A percentile compares a stretch with the other conserved stretches of the same genome.
Conservation (phyloP, 2,329 filamentous ascomycete genomes). For the Pseudocercospora cruenta region DNA sequence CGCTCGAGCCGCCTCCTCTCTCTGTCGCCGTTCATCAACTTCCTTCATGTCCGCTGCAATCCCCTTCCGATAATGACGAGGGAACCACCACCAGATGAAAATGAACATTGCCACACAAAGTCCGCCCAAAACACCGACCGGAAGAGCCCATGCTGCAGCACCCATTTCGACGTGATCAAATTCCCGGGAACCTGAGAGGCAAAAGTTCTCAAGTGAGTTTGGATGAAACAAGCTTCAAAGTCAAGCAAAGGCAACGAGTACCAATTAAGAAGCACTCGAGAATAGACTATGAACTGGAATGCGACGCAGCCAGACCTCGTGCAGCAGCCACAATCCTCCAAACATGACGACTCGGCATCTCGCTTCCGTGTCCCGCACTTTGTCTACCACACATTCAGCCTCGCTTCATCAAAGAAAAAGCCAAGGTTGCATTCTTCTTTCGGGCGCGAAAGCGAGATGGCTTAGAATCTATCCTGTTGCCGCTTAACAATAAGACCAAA, state of each 20-base stretch:
- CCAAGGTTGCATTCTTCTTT: background rate
- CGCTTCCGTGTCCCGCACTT: conserved; percentile 2
- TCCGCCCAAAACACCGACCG: conserved; percentile 33
- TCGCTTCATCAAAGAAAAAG: background rate
- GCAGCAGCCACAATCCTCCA: conserved; percentile 3
- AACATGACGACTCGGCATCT: background rate
- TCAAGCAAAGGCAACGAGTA: too few species aligned
- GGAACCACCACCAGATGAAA: conserved; percentile 38
- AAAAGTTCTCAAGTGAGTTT: too few species aligned
- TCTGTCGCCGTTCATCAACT: conserved; percentile 23
- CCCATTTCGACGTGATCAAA: conserved; percentile 20
- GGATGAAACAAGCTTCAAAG: too few species aligned
- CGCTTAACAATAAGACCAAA: too few species aligned
- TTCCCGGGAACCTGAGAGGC: too few species aligned
- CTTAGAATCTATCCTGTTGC: too few species aligned
- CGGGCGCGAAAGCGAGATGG: background rate
- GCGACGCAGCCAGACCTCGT: background rate
- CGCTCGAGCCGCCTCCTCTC: conserved; percentile 26
- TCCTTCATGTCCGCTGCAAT: conserved; percentile 26
- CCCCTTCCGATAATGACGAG: conserved; percentile 30
- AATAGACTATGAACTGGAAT: background rate
- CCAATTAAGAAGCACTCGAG: too few species aligned
- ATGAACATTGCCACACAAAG: conserved; percentile 29
- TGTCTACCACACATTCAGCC: background rate
- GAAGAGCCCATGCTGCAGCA: conserved; percentile 29